Base-by-base conservation (phyloP, 495 filamentous ascomycete species). In the Barbatosphaeria neglecta region DNA sequence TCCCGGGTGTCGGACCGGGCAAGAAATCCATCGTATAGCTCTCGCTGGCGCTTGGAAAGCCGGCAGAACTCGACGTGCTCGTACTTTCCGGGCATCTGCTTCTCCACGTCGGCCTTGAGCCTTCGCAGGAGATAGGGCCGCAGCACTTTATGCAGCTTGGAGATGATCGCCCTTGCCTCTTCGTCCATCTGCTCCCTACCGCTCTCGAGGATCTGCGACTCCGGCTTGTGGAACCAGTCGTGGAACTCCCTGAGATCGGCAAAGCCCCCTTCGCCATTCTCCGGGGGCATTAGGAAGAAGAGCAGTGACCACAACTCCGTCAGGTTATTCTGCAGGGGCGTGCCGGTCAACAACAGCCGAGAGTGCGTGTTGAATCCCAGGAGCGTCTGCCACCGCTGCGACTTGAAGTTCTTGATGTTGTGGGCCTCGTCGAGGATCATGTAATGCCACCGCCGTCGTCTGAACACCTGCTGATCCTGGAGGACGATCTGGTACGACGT, bases 361-460 rank as follows among this genome's bases (percentile, higher is more conserved):
- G 89, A 83, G 40, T 82, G 78, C 3, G 90, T 95, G 50, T 87
- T 84, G 66, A 97, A 93, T 1, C 82, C 92, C 6, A 99, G 77
- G 42, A 99, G 70, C 0, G 86, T 87, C 60, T 97, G 90, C 92
- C 92, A 99, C 48, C 90, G 73, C 61, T 94, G 89, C 0, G 90
- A 95, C 52, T 90, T 87, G 72, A 96, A 97, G 60, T 99, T 99
- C 62, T 97, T 97, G 73, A 99, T 99, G 61, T 97, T 97, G 62
- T 99, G 93, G 1, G 93, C 93, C 67, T 99, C 93, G 60, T 99
- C 93, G 15, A 99, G 78, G 48, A 99, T 84, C 80, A 99, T 88
- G 65, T 96, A 99, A 61, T 96, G 89, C 93, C 93, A 99, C 35
- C 75, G 76, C n/a, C 87, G 77, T 44, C 87, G 79, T 58, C 92